Evolutionary conservation across 495 filamentous ascomycete species (phyloP), one percentile per base, ranked within the genome.

Genomic region (Talaromyces stipitatus): DNA sequence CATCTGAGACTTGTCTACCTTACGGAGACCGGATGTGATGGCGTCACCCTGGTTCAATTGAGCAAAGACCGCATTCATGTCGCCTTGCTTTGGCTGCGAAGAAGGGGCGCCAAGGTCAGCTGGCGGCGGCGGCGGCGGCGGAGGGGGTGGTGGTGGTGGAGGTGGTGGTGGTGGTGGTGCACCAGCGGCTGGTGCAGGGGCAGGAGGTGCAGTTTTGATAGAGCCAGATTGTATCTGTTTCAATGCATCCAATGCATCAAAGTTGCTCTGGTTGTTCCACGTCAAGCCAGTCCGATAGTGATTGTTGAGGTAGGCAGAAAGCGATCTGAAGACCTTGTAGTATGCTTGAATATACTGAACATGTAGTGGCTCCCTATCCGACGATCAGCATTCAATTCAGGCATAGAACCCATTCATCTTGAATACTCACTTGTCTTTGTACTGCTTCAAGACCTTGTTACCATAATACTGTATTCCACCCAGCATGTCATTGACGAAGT

Each of bases 1-100:
- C 91, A 96, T 96, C 65, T 96, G 73, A 20, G 86, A 90, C 64
- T 85, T 89, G 72, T 96, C 91, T 26, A 99, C 94, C 75, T 96
- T 99, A 54, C 87, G 84, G 14, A 99, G 80, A 33, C 89, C 84
- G 55, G 86, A 83, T 12, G 94, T 99, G 59, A 99, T 88, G 22
- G 78, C 72, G 59, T 89, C 85, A 54, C 94, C 94, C 62, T 88
- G 85, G 70, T 96, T 97, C 59, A 99, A 78, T 59, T 96, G 84
- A 55, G 82, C 84, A 68, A 99, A 97, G 0, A 99, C 90, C 43
- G 91, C 88, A 38, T 81, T 78, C 72, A 95, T 85, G 43, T 91
- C 89, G 65, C 11, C 62, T 71, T 2, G 70, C 61, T 6, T 69
- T 68, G 64, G 60, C 3, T 63, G 64, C 0, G 72, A 66, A 58